A percentile compares a stretch with the other conserved stretches of the same genome.
phyloP scores from a whole-genome alignment of 768 basidiomycete species.

The Lactarius hengduanensis region DNA sequence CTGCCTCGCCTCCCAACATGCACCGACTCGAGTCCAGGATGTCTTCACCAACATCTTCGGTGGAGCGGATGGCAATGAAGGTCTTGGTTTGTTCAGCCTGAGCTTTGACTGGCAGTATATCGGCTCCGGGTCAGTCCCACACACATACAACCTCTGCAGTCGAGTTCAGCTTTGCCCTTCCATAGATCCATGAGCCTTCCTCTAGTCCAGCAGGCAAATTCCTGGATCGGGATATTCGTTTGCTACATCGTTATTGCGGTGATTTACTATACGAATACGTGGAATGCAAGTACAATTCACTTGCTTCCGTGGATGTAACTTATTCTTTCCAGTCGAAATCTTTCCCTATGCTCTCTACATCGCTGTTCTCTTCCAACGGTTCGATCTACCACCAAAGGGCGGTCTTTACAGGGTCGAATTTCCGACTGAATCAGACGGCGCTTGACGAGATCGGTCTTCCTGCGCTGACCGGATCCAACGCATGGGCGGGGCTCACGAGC shows the following conservation, averaged over 20 bases:
- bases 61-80: slow-evolving; percentile 65
- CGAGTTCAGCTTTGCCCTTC: not conserved
- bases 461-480: slow-evolving; percentile 47
- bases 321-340: slow-evolving; percentile 41
- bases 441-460: slow-evolving; percentile 45
- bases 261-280: slow-evolving; percentile 61
- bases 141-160: not conserved
- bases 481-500: slow-evolving; percentile 47
- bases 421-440: slow-evolving; percentile 57
- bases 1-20: slow-evolving; percentile 56
- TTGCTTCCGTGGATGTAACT: slow-evolving; percentile 27
- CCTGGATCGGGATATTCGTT: slow-evolving; percentile 52
- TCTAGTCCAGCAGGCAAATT: slow-evolving; percentile 57
- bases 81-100: slow-evolving; percentile 57
- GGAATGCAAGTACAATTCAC: slow-evolving; percentile 44
- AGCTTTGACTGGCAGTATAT: slow-evolving; percentile 74
- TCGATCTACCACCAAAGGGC: slow-evolving; percentile 53
- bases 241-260: slow-evolving; percentile 54
- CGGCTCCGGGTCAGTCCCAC: slow-evolving; percentile 39
- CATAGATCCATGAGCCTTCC: slow-evolving; percentile 48
- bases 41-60: slow-evolving; percentile 65
- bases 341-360: slow-evolving; percentile 61
- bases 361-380: slow-evolving; percentile 55
- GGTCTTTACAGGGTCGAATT: slow-evolving; percentile 48
- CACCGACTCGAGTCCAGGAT: slow-evolving; percentile 43